A percentile compares a stretch with the other conserved stretches of the same genome.
phyloP scores from a whole-genome alignment of 2,329 filamentous ascomycete species.

The Fusarium cicatricum region DNA sequence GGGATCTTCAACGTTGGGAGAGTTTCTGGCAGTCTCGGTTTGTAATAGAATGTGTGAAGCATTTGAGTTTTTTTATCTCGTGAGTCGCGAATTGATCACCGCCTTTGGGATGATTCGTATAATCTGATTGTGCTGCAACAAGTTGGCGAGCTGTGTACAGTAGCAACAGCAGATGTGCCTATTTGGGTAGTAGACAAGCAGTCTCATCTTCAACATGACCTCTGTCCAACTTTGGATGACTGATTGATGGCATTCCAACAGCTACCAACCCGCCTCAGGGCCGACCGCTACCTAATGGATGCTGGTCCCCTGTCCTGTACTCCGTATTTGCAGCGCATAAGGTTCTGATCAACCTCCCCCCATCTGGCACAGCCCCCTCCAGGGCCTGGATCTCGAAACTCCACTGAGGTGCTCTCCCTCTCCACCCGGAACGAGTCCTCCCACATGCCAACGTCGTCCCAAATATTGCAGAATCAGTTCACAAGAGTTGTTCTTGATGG shows the following conservation, averaged over 20 bases:
- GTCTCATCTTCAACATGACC: no score
- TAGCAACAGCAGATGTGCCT: no score
- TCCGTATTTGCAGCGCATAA: constrained; percentile 12
- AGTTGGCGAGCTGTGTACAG: no score
- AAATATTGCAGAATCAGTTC: no score
- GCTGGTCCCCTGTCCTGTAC: no score
- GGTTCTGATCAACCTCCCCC: constrained; percentile 32
- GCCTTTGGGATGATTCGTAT: no score
- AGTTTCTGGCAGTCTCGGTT: background rate
- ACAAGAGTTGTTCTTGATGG: background rate
- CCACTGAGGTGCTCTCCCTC: constrained; percentile 14
- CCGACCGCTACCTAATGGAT: no score
- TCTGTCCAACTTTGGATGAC: no score
- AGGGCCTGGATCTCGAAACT: constrained; percentile 11
- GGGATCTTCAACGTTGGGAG: background rate
- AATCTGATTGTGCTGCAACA: no score
- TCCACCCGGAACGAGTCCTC: constrained; percentile 8
- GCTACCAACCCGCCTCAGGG: no score
- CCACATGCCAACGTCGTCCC: constrained; percentile 6
- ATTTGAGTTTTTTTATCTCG: background rate
- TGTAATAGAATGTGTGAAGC: constrained; percentile 9
- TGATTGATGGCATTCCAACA: no score
- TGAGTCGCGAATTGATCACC: background rate
- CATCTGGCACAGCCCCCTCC: constrained; percentile 24
- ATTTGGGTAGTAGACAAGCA: no score